Evolutionary conservation across 2,329 filamentous ascomycete species (phyloP), one percentile per base, ranked within the genome.

Genomic region (Ceratocystis cacaofunesta): DNA sequence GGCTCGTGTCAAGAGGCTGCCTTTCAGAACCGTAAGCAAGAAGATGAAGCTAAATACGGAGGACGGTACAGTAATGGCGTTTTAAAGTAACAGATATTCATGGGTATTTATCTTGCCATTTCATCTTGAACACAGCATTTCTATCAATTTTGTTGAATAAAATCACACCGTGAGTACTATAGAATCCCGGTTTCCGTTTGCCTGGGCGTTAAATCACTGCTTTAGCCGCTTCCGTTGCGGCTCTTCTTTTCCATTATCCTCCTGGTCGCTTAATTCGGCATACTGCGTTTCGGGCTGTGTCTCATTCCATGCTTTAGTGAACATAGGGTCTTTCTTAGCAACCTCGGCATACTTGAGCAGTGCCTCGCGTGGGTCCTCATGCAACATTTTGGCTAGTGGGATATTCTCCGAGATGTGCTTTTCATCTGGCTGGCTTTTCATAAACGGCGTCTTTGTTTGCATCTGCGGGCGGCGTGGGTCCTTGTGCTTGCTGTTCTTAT

Each of bases 211-310:
- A 32, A n/a, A 32, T n/a, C 17, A 83, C 71, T 80, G 77, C 75
- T 81, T 85, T 2, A 76, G 73, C 72, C 76, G 82, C 73, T 86
- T 85, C 76, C 85, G 88, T n/a, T 83, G 85, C 2, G 80, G 81
- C 8, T 83, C 81, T 61, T 84, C 52, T 52, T 52, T 58, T 52
- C 25, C 81, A 5, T 83, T 81, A 63, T 85, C 86, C 69, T 95
- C 92, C 17, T 91, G 89, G 71, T 95, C 92, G 73, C 91, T 95
- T 43, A 94, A 71, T 55, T 96, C 89, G 6, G 89, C 88, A 77
- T 95, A 99, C 69, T 96, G 87, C 30, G 92, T 90, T 70, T 92
- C 87, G 0, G 94, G 94, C 76, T 97, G 92, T 46, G 91, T 97
- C 70, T 87, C 82, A 72, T 88, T 88, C 89, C 91, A 99, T 17